phyloP scores from a whole-genome alignment of 306 rosid genomes.

The Ormosia semicastrata region DNA sequence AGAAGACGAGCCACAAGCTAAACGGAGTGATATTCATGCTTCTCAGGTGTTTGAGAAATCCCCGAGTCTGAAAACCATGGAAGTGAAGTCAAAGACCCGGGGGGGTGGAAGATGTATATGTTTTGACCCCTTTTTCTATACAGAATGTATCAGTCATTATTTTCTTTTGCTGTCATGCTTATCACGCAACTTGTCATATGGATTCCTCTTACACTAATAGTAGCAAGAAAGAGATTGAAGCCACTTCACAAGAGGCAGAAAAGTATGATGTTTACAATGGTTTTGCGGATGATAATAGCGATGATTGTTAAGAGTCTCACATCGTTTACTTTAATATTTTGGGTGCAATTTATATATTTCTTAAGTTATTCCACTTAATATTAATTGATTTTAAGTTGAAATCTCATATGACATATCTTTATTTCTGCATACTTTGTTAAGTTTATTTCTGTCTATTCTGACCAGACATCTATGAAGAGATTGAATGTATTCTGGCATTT shows the following conservation, averaged over 20 bases:
- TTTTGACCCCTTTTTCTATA: conserved; percentile 82
- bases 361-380: too few relatives aligned
- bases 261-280: conserved; percentile 45
- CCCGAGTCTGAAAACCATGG: conserved; percentile 45
- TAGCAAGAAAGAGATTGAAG: conserved; percentile 32
- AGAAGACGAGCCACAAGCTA: conserved; percentile 63
- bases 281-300: conserved; percentile 46
- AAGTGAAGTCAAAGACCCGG: conserved; percentile 71
- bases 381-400: too few relatives aligned
- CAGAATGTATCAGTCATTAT: conserved; percentile 74
- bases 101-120: conserved; percentile 99
- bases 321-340: too few relatives aligned
- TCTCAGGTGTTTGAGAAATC: conserved; percentile 61
- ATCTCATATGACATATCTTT: too few relatives aligned
- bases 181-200: conserved; percentile 67
- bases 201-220: conserved; percentile 63
- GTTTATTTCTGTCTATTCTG: too few relatives aligned
- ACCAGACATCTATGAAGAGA: too few relatives aligned
- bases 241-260: conserved; percentile 35
- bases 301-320: too few relatives aligned
- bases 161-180: conserved; percentile 74
- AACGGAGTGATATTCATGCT: conserved; percentile 47
- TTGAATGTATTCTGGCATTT: too few relatives aligned
- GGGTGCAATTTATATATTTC: too few relatives aligned
- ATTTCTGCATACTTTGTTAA: too few relatives aligned